Base-by-base conservation (phyloP, 202 grass and related monocot genomes). In the Panicum hallii region DNA sequence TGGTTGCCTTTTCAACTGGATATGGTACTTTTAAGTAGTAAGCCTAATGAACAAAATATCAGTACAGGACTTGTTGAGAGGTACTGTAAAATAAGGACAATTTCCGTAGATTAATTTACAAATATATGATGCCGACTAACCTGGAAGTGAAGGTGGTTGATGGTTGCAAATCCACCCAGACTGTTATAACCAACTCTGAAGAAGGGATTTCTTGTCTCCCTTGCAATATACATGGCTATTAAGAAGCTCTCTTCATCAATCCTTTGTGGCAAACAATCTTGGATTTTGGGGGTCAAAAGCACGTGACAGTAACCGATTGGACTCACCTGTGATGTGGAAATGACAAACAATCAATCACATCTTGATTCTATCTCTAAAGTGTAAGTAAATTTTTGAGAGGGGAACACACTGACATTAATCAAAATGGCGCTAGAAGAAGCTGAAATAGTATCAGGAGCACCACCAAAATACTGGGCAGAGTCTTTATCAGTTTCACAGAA, bases 181-280 rank as follows among this genome's bases (percentile, higher is more conserved):
- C 91, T 98, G 72, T 98, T 98, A 83, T 95, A 98, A 63, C 91
- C 95, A 87, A 98, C 87, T 90, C 93, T 90, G 62, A 98, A 92
- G 67, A 86, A 92, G 20, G 83, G 75, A 67, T 75, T 70, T 19
- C 38, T 69, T 72, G 89, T 91, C 22, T 95, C 93, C 64, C 78
- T 98, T 74, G 93, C 91, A 26, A 93, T 70, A 75, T 85, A 89
- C 82, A 95, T 72, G 46, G 95, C 91, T 20, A 95, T 75, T 70
- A 87, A 78, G 66, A 98, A 94, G 78, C 84, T 94, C 61, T 92
- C 81, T 17, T 42, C 74, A 78, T 98, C 89, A 85, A 98, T 72
- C 22, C 79, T 93, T 86, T 98, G 95, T 0, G 93, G 91, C 32
- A 98, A 93, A 82, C 86, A 88, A 75, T 91, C 88, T 19, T 87